Evolutionary conservation across 805 yeast species (phyloP).

Genomic region (Saccharomycopsis oosterbeekiorum): DNA sequence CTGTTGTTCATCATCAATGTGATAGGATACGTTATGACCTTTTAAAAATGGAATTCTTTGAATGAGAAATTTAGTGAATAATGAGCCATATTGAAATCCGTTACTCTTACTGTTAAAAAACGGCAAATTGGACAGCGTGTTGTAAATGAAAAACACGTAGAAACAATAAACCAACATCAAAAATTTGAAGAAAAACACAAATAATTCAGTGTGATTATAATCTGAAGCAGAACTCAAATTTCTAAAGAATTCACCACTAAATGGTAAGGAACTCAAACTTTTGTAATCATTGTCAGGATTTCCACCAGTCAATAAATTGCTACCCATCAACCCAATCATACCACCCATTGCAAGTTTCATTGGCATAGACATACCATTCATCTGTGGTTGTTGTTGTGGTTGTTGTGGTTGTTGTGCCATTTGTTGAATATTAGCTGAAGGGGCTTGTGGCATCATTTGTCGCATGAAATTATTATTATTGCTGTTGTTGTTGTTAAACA

Average conservation of each 20-base stretch:
- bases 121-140: background rate
- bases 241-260: background rate
- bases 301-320: background rate
- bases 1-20: background rate
- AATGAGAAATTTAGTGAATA: background rate
- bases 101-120: background rate
- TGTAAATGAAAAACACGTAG: background rate
- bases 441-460: background rate
- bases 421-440: background rate
- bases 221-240: background rate
- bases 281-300: conserved; percentile 2
- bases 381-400: background rate
- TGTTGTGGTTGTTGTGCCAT: background rate
- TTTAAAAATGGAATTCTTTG: background rate
- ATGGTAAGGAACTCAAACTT: conserved; percentile 8
- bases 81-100: background rate
- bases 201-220: background rate
- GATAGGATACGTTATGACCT: background rate
- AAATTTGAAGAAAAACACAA: background rate
- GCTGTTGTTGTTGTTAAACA: background rate
- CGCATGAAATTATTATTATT: background rate
- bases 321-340: conserved; percentile 10
- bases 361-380: conserved; percentile 10
- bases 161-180: background rate
- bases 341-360: conserved; percentile 13